Percentiles rank a stretch among this genome's conserved stretches.
Evolutionary conservation across 1,284 basidiomycete species (phyloP).

Genomic region (Leccinum angustisporum): DNA sequence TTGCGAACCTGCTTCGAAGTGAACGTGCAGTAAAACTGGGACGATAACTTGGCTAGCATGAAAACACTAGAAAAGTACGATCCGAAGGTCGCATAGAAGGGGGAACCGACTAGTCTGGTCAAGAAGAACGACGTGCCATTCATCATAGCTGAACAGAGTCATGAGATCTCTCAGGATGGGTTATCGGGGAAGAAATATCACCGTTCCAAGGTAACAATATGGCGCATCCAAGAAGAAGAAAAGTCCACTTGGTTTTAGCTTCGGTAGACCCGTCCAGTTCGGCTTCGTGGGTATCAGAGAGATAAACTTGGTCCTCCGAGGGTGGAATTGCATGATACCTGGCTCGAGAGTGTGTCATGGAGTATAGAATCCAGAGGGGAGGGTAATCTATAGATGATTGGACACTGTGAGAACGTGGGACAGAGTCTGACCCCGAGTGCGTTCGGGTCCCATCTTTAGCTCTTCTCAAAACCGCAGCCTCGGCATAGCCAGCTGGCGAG

Average conservation of each 20-base stretch:
- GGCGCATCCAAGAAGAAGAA: slow-evolving; percentile 71
- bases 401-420: background rate
- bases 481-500: background rate
- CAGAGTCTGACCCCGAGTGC: background rate
- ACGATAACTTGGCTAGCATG: slow-evolving; percentile 62
- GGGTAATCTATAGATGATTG: background rate
- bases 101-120: slow-evolving; percentile 56
- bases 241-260: slow-evolving; percentile 55
- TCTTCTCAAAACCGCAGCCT: background rate
- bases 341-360: slow-evolving; percentile 14
- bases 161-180: background rate
- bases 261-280: background rate
- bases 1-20: slow-evolving; percentile 62
- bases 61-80: slow-evolving; percentile 72
- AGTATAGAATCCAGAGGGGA: background rate
- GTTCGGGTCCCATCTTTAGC: background rate
- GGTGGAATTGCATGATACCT: slow-evolving; percentile 24
- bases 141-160: slow-evolving; percentile 56
- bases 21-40: slow-evolving; percentile 68
- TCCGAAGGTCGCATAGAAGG: slow-evolving; percentile 58
- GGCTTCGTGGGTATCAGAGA: background rate
- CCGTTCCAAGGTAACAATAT: slow-evolving; percentile 80
- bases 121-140: slow-evolving; percentile 77
- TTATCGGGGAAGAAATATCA: slow-evolving; percentile 31
- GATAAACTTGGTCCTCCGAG: slow-evolving; percentile 16